These are phyloP conservation scores for Phaeophleospora eucalypticola DNA, from an alignment of 2,329 filamentous ascomycete genomes.

Conservation along the genomic window DNA sequence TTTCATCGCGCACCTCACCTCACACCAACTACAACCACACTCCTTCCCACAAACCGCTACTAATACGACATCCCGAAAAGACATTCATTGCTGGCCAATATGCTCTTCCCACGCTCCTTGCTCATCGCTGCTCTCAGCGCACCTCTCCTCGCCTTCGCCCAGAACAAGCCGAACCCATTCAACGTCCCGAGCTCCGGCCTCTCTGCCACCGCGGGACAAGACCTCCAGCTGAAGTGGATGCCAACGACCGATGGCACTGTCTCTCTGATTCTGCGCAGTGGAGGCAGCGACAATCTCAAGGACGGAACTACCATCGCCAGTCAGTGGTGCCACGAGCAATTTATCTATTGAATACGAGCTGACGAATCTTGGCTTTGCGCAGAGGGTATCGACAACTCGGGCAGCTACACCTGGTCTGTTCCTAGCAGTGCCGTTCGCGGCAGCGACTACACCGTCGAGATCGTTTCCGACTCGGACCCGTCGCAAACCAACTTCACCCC, in stretches of 20 bases:
- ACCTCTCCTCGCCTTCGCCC: conserved; percentile 38
- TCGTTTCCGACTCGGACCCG: conserved; percentile 45
- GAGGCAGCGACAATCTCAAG: conserved; percentile 37
- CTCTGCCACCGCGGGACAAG: conserved; percentile 43
- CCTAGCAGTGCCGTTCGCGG: conserved; percentile 39
- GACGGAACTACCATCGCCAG: conserved; percentile 29
- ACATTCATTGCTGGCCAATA: conserved; percentile 21
- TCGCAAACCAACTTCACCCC: conserved; percentile 50
- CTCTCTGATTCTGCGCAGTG: conserved; percentile 45
- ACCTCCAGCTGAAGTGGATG: conserved; percentile 47
- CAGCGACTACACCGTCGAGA: conserved; percentile 51
- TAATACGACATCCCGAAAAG: neutral
- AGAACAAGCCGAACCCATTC: conserved; percentile 45
- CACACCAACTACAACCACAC: neutral
- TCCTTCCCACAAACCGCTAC: neutral
- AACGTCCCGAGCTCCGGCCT: conserved; percentile 42
- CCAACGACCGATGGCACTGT: conserved; percentile 50
- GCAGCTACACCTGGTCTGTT: conserved; percentile 48
- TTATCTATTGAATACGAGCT: conserved; percentile 4
- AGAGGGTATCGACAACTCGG: conserved; percentile 48
- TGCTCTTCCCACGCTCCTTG: conserved; percentile 44
- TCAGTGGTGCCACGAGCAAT: conserved; percentile 18
- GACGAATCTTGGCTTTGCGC: conserved; percentile 4
- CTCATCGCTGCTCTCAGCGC: conserved; percentile 45
- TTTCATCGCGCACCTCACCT: conserved; percentile 4